Evolutionary conservation across 306 rosid species (phyloP).

Genomic region (Sicyos baderoa): DNA sequence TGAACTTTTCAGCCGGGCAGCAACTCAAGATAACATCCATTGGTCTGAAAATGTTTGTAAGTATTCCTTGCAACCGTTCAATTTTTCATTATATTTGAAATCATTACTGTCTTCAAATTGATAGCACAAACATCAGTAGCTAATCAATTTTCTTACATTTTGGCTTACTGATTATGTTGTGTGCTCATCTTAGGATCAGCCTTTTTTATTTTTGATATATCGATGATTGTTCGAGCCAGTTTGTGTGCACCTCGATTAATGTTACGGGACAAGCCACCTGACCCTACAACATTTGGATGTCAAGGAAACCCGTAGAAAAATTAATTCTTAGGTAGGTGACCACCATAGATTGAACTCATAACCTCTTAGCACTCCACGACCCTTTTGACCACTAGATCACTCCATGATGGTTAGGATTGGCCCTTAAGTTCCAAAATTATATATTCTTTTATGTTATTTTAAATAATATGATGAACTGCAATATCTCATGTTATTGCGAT

Average conservation of each 20-base stretch:
- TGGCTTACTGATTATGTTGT: background rate
- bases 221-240: too few relatives aligned
- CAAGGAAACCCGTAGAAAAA: too few relatives aligned
- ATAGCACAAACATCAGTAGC: background rate
- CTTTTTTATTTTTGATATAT: too few relatives aligned
- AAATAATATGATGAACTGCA: background rate
- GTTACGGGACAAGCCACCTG: too few relatives aligned
- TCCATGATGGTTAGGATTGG: too few relatives aligned
- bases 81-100: conserved; percentile 8
- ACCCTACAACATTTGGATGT: too few relatives aligned
- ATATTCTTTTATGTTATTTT: background rate
- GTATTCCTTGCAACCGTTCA: conserved; percentile 30
- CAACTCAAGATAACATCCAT: conserved; percentile 90
- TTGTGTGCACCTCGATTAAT: too few relatives aligned
- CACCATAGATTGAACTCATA: too few relatives aligned
- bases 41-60: conserved; percentile 97
- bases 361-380: too few relatives aligned
- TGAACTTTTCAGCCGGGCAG: conserved; percentile 80
- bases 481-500: conserved; percentile 8
- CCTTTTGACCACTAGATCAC: too few relatives aligned
- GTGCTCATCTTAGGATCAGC: background rate
- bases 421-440: background rate
- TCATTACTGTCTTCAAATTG: background rate
- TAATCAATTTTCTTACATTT: background rate
- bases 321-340: too few relatives aligned